Percentiles rank a stretch among this genome's conserved stretches.
Evolutionary conservation across 345 rosid genomes (phyloP).

Genomic region (Laguncularia racemosa): DNA sequence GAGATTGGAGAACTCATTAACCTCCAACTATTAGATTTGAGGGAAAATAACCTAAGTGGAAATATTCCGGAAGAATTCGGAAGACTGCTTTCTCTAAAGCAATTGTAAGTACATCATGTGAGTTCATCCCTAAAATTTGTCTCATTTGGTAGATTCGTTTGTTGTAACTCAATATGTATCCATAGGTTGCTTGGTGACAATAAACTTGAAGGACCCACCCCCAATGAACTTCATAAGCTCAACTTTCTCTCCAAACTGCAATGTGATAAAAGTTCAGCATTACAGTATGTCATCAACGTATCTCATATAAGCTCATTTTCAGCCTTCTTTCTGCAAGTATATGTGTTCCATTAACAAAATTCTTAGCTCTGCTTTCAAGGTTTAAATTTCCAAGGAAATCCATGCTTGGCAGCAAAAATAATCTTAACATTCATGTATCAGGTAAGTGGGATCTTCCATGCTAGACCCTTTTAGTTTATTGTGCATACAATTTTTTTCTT

Average conservation of each 20-base stretch:
- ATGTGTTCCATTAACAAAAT: conserved; percentile 2
- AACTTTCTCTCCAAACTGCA: conserved; percentile 49
- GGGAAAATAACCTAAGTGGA: conserved; percentile 64
- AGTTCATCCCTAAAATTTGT: too few species aligned
- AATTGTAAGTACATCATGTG: conserved; percentile 44
- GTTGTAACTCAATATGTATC: background rate
- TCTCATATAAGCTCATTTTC: conserved; percentile 16
- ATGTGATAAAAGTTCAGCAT: conserved; percentile 33
- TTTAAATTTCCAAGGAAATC: conserved; percentile 20
- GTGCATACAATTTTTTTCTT: conserved; percentile 2
- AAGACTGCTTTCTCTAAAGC: conserved; percentile 36
- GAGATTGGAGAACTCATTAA: conserved; percentile 51
- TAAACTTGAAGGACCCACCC: conserved; percentile 49
- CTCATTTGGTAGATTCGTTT: too few species aligned
- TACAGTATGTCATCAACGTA: conserved; percentile 10
- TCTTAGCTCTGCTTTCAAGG: conserved; percentile 21
- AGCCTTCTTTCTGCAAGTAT: conserved; percentile 5
- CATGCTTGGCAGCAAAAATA: conserved; percentile 8
- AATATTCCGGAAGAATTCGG: conserved; percentile 52
- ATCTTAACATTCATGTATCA: conserved; percentile 8
- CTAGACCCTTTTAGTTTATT: too few species aligned
- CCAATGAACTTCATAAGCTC: conserved; percentile 40
- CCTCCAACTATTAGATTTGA: conserved; percentile 60
- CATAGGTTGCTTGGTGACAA: conserved; percentile 69
- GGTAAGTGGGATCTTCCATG: conserved; percentile 24